phyloP scores from a whole-genome alignment of 345 rosid species.

The Rhodamnia argentea region DNA sequence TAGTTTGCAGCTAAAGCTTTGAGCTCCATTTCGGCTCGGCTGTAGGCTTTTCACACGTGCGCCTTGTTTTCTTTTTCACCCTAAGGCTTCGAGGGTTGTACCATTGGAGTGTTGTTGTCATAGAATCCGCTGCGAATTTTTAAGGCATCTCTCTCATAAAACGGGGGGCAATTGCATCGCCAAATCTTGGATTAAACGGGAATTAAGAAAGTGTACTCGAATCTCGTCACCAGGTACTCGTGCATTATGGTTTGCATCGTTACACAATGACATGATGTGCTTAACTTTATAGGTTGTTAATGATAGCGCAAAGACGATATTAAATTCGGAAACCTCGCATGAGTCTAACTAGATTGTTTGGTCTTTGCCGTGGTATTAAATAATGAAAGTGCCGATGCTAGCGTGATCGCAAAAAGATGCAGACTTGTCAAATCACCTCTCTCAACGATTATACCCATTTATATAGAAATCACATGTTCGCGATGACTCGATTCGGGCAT shows the following conservation, averaged over 20 bases:
- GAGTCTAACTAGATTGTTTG: neutral
- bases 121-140: no score
- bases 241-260: neutral
- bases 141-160: neutral
- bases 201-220: neutral
- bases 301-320: neutral
- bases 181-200: neutral
- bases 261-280: no score
- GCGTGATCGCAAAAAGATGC: neutral
- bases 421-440: neutral
- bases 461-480: neutral
- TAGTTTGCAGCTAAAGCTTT: neutral
- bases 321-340: neutral
- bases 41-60: neutral
- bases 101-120: neutral
- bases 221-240: neutral
- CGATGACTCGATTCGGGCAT: neutral
- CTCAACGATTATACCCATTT: neutral
- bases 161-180: neutral
- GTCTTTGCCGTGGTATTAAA: neutral
- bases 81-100: neutral
- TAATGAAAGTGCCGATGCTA: neutral
- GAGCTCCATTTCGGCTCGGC: neutral
- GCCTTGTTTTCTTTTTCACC: neutral
- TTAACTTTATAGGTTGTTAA: neutral